phyloP scores from a whole-genome alignment of 1,284 basidiomycete species.

The Naganishia albida region DNA sequence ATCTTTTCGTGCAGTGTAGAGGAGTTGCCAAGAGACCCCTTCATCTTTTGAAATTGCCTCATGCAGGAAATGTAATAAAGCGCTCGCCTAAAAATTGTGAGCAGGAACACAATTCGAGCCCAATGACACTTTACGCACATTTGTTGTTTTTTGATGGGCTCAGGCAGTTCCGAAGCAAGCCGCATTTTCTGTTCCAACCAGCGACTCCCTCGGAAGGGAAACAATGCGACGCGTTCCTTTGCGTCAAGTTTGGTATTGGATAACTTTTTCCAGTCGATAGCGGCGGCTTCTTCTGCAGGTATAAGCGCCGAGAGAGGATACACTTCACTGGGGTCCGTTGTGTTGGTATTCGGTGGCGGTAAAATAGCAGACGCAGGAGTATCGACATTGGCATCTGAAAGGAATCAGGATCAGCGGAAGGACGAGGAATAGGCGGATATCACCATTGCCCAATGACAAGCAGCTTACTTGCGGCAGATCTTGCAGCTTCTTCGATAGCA shows the following conservation, averaged over 20 bases:
- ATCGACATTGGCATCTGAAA: conserved; percentile 64
- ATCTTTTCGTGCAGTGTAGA: conserved; percentile 61
- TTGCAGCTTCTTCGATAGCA: conserved; percentile 71
- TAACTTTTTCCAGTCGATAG: conserved; percentile 62
- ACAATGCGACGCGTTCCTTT: conserved; percentile 59
- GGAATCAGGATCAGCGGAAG: not conserved
- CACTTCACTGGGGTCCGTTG: conserved; percentile 67
- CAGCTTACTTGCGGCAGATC: conserved; percentile 64
- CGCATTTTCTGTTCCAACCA: conserved; percentile 61
- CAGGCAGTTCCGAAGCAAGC: conserved; percentile 34
- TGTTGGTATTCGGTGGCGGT: conserved; percentile 68
- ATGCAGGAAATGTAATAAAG: conserved; percentile 76
- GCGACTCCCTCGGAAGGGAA: conserved; percentile 65
- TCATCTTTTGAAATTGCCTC: conserved; percentile 32
- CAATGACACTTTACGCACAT: conserved; percentile 56
- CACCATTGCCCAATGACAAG: no score
- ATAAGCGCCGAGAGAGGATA: conserved; percentile 76
- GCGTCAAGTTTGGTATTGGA: conserved; percentile 57
- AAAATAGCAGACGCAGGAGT: conserved; percentile 67
- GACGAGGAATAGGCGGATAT: no score
- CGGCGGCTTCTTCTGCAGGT: conserved; percentile 64
- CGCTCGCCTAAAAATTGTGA: conserved; percentile 61
- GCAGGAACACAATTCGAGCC: not conserved
- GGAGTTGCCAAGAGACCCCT: conserved; percentile 40
- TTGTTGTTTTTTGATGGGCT: conserved; percentile 59